Percentiles rank a stretch among this genome's conserved stretches.
Conservation (phyloP, 2,329 filamentous ascomycete genomes). For the Emmonsia crescens region DNA sequence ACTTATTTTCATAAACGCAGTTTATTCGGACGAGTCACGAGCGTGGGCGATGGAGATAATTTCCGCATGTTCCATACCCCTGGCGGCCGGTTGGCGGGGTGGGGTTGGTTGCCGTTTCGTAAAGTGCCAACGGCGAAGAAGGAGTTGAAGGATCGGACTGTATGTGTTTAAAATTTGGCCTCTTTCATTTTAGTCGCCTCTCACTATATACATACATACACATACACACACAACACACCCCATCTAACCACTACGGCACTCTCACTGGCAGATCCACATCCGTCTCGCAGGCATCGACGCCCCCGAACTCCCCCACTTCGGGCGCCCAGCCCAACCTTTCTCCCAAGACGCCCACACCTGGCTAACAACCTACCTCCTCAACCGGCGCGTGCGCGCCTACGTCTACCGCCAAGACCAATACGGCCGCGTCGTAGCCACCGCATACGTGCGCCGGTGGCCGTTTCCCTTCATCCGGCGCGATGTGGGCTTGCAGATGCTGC, state of each 20-base stretch:
- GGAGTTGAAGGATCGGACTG: slow-evolving; percentile 65
- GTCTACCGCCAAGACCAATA: slow-evolving; percentile 86
- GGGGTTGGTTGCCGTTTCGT: slow-evolving; percentile 69
- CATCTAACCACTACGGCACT: neutral
- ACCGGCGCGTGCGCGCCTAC: slow-evolving; percentile 66
- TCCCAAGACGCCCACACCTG: slow-evolving; percentile 70
- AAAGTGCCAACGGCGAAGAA: slow-evolving; percentile 58
- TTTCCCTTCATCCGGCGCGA: slow-evolving; percentile 52
- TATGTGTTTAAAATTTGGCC: slow-evolving; percentile 44
- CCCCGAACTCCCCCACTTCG: slow-evolving; percentile 87
- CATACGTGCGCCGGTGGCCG: slow-evolving; percentile 52
- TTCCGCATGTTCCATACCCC: slow-evolving; percentile 93
- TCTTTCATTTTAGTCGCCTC: too few species aligned
- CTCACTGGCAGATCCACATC: slow-evolving; percentile 54
- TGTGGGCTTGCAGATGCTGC: slow-evolving; percentile 83
- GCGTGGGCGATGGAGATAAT: slow-evolving; percentile 92
- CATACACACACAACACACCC: neutral
- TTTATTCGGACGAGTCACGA: slow-evolving; percentile 77
- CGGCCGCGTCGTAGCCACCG: slow-evolving; percentile 77
- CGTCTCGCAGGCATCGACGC: slow-evolving; percentile 88
- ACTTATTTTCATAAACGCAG: slow-evolving; percentile 63
- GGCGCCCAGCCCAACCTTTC: slow-evolving; percentile 73
- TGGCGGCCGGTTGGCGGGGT: slow-evolving; percentile 74
- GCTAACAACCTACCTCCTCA: slow-evolving; percentile 61
- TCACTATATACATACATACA: too few species aligned